Base-by-base conservation (phyloP, 129 eudicot species). In the Flaveria trinervia region DNA sequence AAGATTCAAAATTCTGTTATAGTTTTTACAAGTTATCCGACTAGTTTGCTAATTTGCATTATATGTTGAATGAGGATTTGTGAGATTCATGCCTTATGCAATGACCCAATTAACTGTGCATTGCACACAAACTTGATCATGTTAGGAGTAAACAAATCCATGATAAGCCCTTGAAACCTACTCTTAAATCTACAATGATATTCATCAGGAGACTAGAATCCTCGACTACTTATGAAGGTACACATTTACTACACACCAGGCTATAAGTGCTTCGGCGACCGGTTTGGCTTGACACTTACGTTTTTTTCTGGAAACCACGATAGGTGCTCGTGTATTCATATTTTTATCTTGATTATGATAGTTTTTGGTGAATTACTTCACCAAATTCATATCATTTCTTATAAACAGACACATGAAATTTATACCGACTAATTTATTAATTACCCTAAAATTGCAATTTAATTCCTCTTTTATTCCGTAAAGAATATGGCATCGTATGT, bases 1-100 rank as follows among this genome's bases (percentile, higher is more conserved):
- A 74, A 68, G 43, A 16, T 26, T 73, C 70, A 28, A 28, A 44
- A 43, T 28, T 80, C 74, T 69, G 50, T n/a, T 80, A 57, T 43
- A 30, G 13, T 44, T 13, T 71, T 52, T 33, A 52, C 11, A 16
- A n/a, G 10, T 72, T 56, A 18, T 36, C 33, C 3, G 71, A 23
- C 54, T 12, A 59, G 44, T 60, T 74, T 74, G 60, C 70, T 44
- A 23, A 2, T 54, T 39, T 48, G 14, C 52, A 16, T 45, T 1
- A 8, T 66, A 23, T 39, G 25, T 52, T 67, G 44, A 41, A 18
- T 5, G 72, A 44, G 3, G 36, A 68, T 11, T 44, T 20, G 6
- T 48, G 54, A 12, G 54, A 13, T 49, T 14, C 54, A 49, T 49
- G 54, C 54, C 3, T 44, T 12, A 10, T 3, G 5, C 16, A 1